Evolutionary conservation across 2,329 filamentous ascomycete species (phyloP), one percentile per base, ranked within the genome.

Genomic region (Neoscytalidium dimidiatum): DNA sequence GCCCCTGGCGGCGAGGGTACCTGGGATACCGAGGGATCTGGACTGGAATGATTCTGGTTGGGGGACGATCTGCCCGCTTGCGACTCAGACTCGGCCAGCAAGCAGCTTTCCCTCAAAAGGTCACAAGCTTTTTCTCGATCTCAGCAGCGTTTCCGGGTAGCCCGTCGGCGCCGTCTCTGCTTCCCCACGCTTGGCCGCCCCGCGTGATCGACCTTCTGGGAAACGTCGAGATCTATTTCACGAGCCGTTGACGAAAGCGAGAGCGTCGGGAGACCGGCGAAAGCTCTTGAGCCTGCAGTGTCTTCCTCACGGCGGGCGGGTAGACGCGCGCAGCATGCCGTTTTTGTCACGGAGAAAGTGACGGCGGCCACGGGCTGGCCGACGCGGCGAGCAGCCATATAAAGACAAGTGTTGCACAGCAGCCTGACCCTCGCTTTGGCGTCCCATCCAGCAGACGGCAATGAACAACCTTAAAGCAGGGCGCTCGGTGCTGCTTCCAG

Each of bases 1-100:
- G 8, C 14, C 38, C 38, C 38, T 17, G 38, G 8, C 38, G 11
- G 5, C 13, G 13, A 41, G 38, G n/a, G 13, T 11, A 41, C 38
- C 13, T 41, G 38, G 4, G 38, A 41, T 17, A 11, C 13, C 4
- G 51, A 21, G 19, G 33, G 51, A 17, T 35, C 33, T 28, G 5
- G 23, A 43, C n/a, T 21, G 53, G 23, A 17, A 58, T 44, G 53
- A 58, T 38, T 58, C 53, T 58, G 17, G 23, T n/a, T 44, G 4
- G 53, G 26, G 56, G 28, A 60, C 38, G 56, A 46, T 46, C 56
- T 60, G 41, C 56, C 56, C 56, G 56, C 56, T 33, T 23, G 56
- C 56, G 56, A 60, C 56, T 60, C 56, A 60, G 56, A 41, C 26
- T 28, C 4, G 38, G 38, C 28, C 28, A 38, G 43, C 53, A 44